phyloP scores from a whole-genome alignment of 2,329 filamentous ascomycete genomes.

The Colletotrichum paranaense region DNA sequence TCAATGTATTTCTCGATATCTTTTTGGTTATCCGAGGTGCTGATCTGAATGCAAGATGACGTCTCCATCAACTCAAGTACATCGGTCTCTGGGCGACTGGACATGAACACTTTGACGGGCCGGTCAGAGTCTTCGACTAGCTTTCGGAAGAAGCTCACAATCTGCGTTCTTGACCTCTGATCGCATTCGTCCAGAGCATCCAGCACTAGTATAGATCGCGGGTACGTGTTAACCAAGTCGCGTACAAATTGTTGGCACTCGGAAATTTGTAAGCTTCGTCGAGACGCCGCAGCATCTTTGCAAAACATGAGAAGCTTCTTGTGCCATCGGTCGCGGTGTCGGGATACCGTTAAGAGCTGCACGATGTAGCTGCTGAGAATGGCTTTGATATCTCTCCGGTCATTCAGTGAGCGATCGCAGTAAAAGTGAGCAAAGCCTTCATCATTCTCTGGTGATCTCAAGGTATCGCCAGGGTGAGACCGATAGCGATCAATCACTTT shows the following conservation, averaged over 20 bases:
- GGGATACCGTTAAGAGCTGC: neutral
- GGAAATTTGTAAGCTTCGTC: neutral
- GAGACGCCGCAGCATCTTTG: fast-evolving
- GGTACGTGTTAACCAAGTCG: neutral
- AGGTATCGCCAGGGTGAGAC: fast-evolving
- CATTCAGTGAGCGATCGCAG: fast-evolving
- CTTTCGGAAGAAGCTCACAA: fast-evolving
- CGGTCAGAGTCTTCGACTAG: fast-evolving
- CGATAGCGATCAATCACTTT: neutral
- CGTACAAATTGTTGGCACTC: neutral
- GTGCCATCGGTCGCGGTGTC: neutral
- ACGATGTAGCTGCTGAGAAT: neutral
- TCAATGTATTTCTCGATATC: neutral
- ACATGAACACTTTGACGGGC: neutral
- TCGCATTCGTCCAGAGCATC: neutral
- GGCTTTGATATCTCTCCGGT: fast-evolving
- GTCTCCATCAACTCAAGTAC: fast-evolving
- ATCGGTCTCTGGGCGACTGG: neutral
- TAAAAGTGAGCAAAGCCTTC: neutral
- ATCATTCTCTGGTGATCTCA: neutral
- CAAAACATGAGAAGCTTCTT: neutral
- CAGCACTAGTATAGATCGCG: neutral
- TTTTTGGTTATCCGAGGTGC: fast-evolving
- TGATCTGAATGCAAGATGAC: fast-evolving
- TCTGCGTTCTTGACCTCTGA: fast-evolving